A percentile compares a stretch with the other conserved stretches of the same genome.
Conservation (phyloP, 169 alveolate species). For the Cryptosporidium muris region DNA sequence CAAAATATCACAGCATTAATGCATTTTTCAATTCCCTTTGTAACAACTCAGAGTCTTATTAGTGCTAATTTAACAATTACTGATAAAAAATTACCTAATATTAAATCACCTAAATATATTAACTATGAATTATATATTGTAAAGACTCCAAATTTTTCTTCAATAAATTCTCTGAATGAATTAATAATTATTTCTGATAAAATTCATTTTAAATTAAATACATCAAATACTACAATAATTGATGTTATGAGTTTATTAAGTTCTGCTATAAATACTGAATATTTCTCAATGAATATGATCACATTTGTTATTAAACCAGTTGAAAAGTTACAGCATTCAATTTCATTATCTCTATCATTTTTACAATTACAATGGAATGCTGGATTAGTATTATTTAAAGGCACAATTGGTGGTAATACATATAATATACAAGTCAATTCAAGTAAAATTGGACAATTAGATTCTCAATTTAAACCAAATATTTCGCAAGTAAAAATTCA, state of each 20-base stretch:
- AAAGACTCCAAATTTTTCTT: not conserved
- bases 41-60: conserved; percentile 47
- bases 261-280: not conserved
- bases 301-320: conserved; percentile 12
- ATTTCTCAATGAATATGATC: conserved; percentile 8
- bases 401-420: conserved; percentile 42
- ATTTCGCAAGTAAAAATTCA: not conserved
- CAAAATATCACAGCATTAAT: conserved; percentile 23
- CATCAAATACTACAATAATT: conserved; percentile 12
- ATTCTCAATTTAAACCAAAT: not conserved
- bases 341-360: conserved; percentile 36
- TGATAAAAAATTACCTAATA: not conserved
- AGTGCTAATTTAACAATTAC: conserved; percentile 17
- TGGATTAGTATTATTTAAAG: conserved; percentile 25
- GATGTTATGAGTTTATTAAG: conserved; percentile 9
- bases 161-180: not conserved
- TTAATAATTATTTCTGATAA: conserved; percentile 11
- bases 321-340: not conserved
- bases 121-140: conserved; percentile 19
- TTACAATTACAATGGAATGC: conserved; percentile 38
- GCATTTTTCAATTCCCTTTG: conserved; percentile 55
- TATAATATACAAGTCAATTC: conserved; percentile 8
- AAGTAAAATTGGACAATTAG: conserved; percentile 7
- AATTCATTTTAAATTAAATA: conserved; percentile 21
- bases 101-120: not conserved